phyloP scores from a whole-genome alignment of 352 stramenopile species.

The Phytophthora cactorum region DNA sequence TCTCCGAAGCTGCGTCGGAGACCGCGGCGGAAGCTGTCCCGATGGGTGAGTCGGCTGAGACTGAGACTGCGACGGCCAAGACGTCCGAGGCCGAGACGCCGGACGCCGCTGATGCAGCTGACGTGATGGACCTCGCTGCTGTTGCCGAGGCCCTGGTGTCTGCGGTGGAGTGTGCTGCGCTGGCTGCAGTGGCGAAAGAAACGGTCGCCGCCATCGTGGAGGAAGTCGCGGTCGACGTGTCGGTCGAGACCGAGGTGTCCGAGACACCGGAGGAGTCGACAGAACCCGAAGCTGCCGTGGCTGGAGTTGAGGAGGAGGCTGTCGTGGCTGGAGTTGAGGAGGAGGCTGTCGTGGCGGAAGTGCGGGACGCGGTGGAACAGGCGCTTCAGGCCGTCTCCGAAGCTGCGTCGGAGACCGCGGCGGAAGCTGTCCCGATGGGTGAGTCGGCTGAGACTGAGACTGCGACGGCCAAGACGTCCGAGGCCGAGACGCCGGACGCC shows the following conservation, averaged over 20 bases:
- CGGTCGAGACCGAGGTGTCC: background rate
- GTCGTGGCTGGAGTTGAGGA: background rate
- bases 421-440: background rate
- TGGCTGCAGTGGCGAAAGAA: background rate
- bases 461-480: too few species aligned
- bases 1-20: constrained; percentile 3
- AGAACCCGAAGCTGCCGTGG: background rate
- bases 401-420: background rate
- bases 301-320: background rate
- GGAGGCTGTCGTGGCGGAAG: background rate
- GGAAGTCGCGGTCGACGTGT: background rate
- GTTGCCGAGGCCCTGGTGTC: background rate
- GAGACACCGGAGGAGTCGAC: background rate
- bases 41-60: background rate
- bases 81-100: background rate
- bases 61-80: background rate
- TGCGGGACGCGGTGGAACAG: constrained; percentile 7
- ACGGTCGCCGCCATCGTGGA: background rate
- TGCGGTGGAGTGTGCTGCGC: background rate
- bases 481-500: background rate
- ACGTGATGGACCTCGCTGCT: background rate
- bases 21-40: background rate
- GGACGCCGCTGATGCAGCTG: background rate
- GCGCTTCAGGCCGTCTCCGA: constrained; percentile 3
- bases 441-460: background rate